Evolutionary conservation across 345 rosid genomes (phyloP).

Genomic region (Citrus glauca): DNA sequence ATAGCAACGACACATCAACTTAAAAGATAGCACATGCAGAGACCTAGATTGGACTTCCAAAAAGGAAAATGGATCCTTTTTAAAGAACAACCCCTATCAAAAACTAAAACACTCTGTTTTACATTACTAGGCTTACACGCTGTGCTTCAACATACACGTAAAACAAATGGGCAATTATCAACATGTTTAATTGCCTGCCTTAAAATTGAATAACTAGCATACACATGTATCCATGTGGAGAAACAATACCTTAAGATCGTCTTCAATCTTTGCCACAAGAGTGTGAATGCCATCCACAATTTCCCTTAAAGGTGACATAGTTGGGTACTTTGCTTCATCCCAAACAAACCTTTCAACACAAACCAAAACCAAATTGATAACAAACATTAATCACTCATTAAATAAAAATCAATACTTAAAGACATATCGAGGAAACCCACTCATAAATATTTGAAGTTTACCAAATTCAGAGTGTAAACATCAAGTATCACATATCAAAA

Average conservation of each 20-base stretch:
- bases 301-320: slow-evolving; percentile 88
- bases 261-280: slow-evolving; percentile 90
- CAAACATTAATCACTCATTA: not conserved
- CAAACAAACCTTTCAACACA: slow-evolving; percentile 72
- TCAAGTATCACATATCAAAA: not conserved
- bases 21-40: not conserved
- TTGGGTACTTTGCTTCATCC: slow-evolving; percentile 98
- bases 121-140: not conserved
- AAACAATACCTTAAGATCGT: slow-evolving; percentile 89
- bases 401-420: not conserved
- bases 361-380: slow-evolving; percentile 14
- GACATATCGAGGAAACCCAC: not conserved
- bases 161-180: not conserved
- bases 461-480: not conserved
- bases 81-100: not conserved
- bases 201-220: not conserved
- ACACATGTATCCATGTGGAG: not conserved
- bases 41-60: not conserved
- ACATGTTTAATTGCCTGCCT: not conserved
- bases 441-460: not conserved
- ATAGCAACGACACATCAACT: not conserved
- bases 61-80: not conserved
- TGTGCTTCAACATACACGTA: not conserved
- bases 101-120: not conserved
- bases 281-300: slow-evolving; percentile 75